Percentiles rank a stretch among this genome's conserved stretches.
Conservation (phyloP, 331 rosid species). For the Prunus yedoensis region DNA sequence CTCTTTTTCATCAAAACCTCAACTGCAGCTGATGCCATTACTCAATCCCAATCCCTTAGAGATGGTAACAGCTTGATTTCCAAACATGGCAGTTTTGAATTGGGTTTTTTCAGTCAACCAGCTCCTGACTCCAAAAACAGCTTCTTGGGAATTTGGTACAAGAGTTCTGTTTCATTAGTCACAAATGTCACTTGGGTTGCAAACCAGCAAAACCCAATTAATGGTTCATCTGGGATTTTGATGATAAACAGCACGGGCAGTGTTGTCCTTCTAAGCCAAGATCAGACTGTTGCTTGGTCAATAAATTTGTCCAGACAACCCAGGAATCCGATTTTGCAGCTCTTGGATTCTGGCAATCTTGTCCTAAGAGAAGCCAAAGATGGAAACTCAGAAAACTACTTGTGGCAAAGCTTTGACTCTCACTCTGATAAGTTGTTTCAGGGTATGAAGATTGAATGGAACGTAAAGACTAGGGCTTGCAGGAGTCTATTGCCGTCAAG, state of each 20-base stretch:
- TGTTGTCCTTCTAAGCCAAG: slow-evolving; percentile 35
- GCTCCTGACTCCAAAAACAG: slow-evolving; percentile 3
- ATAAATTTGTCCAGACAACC: slow-evolving; percentile 25
- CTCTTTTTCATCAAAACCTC: slow-evolving; percentile 18
- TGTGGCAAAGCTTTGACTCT: slow-evolving; percentile 69
- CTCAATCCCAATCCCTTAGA: slow-evolving; percentile 33
- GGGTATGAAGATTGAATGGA: slow-evolving; percentile 60
- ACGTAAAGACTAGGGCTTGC: slow-evolving; percentile 25
- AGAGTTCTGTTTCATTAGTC: slow-evolving; percentile 1
- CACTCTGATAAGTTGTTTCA: slow-evolving; percentile 47
- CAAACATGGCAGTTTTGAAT: slow-evolving; percentile 30
- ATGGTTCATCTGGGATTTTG: slow-evolving; percentile 16
- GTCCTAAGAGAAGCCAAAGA: slow-evolving; percentile 38
- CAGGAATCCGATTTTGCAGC: slow-evolving; percentile 31
- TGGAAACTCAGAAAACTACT: slow-evolving; percentile 7
- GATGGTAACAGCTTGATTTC: slow-evolving; percentile 49
- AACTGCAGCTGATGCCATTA: slow-evolving; percentile 29
- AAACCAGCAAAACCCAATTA: slow-evolving; percentile 10
- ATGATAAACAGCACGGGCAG: not conserved
- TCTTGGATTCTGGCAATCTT: slow-evolving; percentile 63
- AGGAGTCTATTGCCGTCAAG: not conserved
- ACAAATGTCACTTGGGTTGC: slow-evolving; percentile 21
- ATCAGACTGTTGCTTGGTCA: slow-evolving; percentile 46
- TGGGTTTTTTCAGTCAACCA: slow-evolving; percentile 35
- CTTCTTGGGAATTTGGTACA: slow-evolving; percentile 25